Evolutionary conservation across 2,329 filamentous ascomycete genomes (phyloP), one percentile per base, ranked within the genome.

Genomic region (Mycogone perniciosa): DNA sequence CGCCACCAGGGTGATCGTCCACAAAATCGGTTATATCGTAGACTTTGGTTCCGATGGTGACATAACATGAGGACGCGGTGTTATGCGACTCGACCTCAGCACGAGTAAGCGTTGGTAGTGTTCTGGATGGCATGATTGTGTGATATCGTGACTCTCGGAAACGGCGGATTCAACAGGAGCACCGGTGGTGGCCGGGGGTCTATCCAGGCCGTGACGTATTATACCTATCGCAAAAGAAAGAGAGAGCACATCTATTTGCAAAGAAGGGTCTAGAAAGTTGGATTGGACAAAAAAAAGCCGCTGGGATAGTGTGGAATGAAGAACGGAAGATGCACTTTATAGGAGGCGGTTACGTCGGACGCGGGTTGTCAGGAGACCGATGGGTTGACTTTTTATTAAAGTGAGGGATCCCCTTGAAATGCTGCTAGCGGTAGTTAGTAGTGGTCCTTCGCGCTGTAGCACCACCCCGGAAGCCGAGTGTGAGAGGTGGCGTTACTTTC

Each of bases 21-120:
- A 96, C 70, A 64, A 99, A 99, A 50, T 88, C 82, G 53, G 93
- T 96, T 57, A 99, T 80, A 75, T 99, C 92, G 77, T 90, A 99
- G 60, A 99, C 92, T 60, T 92, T 95, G 52, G 80, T 79, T 56
- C 89, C 91, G 49, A 96, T 77, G 3, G 88, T 93, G 60, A 99
- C 91, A 76, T 91, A 99, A 76, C 92, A 97, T 44, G 89, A 95
- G 64, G 89, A 81, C 45, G 75, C 73, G 43, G 81, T 85, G 67
- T 88, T 92, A 70, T 95, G 90, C 60, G 83, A 75, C 68, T 85
- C 82, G 64, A 99, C 84, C 67, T 99, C 88, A 59, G 85, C 81
- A 60, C 78, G 78, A 45, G 88, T 85, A 64, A 97, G 85, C 30
- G 86, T 92, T 51, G 92, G 92, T 45, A 97, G 82, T 44, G 82